Base-by-base conservation (phyloP, 2,329 filamentous ascomycete genomes). In the Didymosphaeria variabile region DNA sequence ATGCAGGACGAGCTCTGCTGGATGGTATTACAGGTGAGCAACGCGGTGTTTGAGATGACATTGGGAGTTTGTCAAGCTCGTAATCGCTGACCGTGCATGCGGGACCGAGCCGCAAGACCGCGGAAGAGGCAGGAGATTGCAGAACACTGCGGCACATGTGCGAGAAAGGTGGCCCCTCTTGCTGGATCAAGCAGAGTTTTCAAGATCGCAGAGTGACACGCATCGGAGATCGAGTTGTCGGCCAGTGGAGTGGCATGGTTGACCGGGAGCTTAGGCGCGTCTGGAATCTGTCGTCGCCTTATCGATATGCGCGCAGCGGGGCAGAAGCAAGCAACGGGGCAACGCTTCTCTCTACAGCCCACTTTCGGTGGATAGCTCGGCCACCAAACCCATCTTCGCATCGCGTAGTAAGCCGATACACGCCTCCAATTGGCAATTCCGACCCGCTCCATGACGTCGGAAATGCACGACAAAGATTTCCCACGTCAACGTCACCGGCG, bases 401-500 rank as follows among this genome's bases (percentile, higher is more conserved):
- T 46, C 56, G 57, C 59, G 60, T 61, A 69, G 59, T 66, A 64
- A 69, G 67, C 67, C 70, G 66, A 68, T 66, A 59, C 26, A 45
- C 60, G 47, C 47, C 45, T 32, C 19, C 64, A 58, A 70, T 71
- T 69, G 67, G 63, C 65, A 61, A 68, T 69, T 67, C 54, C 62
- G 7, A 36, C 53, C 44, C 17, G 32, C 15, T 47, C 49, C 58
- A 68, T 71, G 70, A 71, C 72, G 68, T 68, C 15, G 49, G 34
- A 49, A 56, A 51, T 40, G 57, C 64, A 62, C 23, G 46, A 59
- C 47, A 62, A 60, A 56, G 62, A 31, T 23, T 29, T 63, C 60
- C 66, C 70, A 72, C 72, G 72, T 73, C 72, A 45, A 75, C 69
- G 42, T 67, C 53, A 55, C 59, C 61, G 66, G 69, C 72, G 69